Percentiles rank a stretch among this genome's conserved stretches.
phyloP scores from a whole-genome alignment of 2,329 filamentous ascomycete species.

The Byssothecium circinans region DNA sequence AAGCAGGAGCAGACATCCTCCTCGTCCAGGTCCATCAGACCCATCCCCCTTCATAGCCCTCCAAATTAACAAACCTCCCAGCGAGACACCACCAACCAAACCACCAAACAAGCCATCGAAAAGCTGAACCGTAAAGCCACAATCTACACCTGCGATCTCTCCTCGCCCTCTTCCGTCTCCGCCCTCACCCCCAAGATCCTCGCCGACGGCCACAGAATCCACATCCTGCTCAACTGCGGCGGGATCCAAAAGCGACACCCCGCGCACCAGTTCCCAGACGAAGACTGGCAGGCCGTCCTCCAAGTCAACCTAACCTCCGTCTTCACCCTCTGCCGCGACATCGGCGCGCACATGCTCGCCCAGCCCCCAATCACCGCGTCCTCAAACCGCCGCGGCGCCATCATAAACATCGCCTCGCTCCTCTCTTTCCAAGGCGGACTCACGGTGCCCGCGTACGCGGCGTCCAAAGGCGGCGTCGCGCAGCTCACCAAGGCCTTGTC shows the following conservation, averaged over 20 bases:
- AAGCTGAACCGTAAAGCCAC: constrained; percentile 65
- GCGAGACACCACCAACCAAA: constrained; percentile 58
- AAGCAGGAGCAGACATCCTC: constrained; percentile 54
- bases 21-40: constrained; percentile 49
- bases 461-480: constrained; percentile 80
- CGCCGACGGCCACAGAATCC: constrained; percentile 64
- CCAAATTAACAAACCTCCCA: too few species aligned
- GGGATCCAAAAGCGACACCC: constrained; percentile 82
- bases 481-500: constrained; percentile 83
- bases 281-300: constrained; percentile 78
- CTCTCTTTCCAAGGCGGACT: constrained; percentile 85
- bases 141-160: constrained; percentile 72
- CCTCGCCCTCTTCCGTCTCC: constrained; percentile 62
- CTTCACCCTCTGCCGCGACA: constrained; percentile 75
- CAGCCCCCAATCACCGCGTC: constrained; percentile 51
- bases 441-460: constrained; percentile 85
- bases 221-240: constrained; percentile 83
- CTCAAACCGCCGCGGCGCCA: constrained; percentile 61
- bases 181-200: constrained; percentile 63
- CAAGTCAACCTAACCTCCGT: constrained; percentile 85
- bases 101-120: constrained; percentile 64
- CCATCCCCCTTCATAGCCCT: too few species aligned
- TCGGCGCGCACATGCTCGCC: constrained; percentile 75
- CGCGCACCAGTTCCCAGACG: constrained; percentile 72
- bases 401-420: constrained; percentile 84